A percentile compares a stretch with the other conserved stretches of the same genome.
phyloP scores from a whole-genome alignment of 768 basidiomycete species.

The Hydnum rufescens region DNA sequence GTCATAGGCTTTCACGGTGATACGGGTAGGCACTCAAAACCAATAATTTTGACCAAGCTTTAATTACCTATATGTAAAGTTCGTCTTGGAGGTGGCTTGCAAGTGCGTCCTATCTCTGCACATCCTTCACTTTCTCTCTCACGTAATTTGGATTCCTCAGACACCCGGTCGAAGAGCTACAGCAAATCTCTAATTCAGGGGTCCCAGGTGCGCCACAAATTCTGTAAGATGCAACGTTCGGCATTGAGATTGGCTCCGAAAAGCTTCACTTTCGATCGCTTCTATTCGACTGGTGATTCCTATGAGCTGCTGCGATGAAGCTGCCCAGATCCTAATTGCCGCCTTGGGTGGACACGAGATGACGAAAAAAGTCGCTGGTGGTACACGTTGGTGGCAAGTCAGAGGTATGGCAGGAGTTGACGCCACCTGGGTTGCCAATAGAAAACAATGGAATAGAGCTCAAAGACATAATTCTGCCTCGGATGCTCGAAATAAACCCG shows the following conservation, averaged over 20 bases:
- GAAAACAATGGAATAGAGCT: constrained; percentile 18
- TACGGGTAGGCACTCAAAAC: too few relatives aligned
- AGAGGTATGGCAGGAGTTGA: constrained; percentile 65
- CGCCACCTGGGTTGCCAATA: constrained; percentile 24
- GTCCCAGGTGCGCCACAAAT: constrained; percentile 17
- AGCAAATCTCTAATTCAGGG: constrained; percentile 19
- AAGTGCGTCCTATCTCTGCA: too few relatives aligned
- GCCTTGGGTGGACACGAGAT: constrained; percentile 67
- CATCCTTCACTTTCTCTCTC: too few relatives aligned
- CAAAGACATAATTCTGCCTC: constrained; percentile 15
- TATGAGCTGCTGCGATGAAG: constrained; percentile 13
- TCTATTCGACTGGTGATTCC: constrained; percentile 18
- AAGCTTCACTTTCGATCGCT: constrained; percentile 17
- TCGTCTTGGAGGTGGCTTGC: too few relatives aligned
- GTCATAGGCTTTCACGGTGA: too few relatives aligned
- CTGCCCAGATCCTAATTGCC: constrained; percentile 36
- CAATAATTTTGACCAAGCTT: too few relatives aligned
- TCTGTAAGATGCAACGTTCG: neutral
- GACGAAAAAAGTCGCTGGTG: constrained; percentile 53
- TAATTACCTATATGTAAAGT: too few relatives aligned
- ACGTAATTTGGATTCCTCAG: constrained; percentile 15
- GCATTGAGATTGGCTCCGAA: neutral
- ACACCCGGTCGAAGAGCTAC: constrained; percentile 20
- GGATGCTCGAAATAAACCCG: constrained; percentile 9
- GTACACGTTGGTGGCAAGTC: constrained; percentile 96